Evolutionary conservation across 2,329 filamentous ascomycete genomes (phyloP).

Genomic region (Neopestalotiopsis sp.): DNA sequence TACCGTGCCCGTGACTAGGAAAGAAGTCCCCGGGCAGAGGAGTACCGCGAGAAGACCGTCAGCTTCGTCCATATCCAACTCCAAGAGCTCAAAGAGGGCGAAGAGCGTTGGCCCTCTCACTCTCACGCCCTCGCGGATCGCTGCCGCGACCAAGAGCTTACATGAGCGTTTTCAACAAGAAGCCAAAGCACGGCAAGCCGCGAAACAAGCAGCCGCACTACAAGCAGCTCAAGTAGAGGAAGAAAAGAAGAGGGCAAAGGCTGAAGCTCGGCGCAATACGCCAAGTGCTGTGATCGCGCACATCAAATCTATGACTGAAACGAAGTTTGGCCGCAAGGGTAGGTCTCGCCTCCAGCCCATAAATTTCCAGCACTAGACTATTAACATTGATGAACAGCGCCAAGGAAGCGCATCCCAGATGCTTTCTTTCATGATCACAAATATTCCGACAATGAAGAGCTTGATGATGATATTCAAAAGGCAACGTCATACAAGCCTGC

Average conservation of each 20-base stretch:
- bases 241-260: not conserved
- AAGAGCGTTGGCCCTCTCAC: not conserved
- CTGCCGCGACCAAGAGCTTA: not conserved
- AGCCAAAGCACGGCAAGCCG: not conserved
- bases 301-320: conserved; percentile 12
- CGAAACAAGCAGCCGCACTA: not conserved
- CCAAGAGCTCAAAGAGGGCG: not conserved
- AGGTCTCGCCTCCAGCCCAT: not conserved
- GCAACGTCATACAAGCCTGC: not conserved
- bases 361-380: not conserved
- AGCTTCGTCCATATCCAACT: not conserved
- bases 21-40: not conserved
- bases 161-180: not conserved
- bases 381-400: conserved; percentile 1
- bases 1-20: not conserved
- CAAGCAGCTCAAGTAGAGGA: not conserved
- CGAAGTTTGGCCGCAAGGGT: not conserved
- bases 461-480: not conserved
- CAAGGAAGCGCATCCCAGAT: not conserved
- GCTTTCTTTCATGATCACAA: not conserved
- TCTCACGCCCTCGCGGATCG: not conserved
- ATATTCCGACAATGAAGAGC: conserved; percentile 8
- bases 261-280: not conserved
- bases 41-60: not conserved
- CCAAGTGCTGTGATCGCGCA: conserved; percentile 6